Evolutionary conservation across 768 basidiomycete species (phyloP), one percentile per base, ranked within the genome.

Genomic region (Nidula microcarpa): DNA sequence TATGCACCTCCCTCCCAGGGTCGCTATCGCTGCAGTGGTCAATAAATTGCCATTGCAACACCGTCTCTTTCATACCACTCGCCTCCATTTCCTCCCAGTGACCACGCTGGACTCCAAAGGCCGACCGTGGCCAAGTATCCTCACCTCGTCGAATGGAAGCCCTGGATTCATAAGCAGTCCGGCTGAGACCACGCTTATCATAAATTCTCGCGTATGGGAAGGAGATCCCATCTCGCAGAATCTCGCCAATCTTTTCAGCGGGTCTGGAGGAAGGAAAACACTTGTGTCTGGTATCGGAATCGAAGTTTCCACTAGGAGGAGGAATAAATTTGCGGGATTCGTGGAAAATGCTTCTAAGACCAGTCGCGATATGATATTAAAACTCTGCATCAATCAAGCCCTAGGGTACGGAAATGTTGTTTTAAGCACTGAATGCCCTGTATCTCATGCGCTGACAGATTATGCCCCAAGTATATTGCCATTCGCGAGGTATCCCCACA

Each of bases 401-500:
- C 62, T 85, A 33, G 84, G 84, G 84, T 84, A 56, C 45, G 77
- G 72, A 3, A 13, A 33, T 52, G 43, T 18, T n/a, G 39, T 18
- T 5, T 11, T 33, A 32, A 18, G 17, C 23, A 33, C 33, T 43
- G 37, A 10, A n/a, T 16, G 6, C 47, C 6, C 14, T 16, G 16
- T n/a, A 6, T n/a, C n/a, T 6, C 11, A 49, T 44, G 16, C 18
- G 0, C 7, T 33, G n/a, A n/a, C 45, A 86, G 86, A 44, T 85
- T 85, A 52, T 87, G 84, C 60, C 86, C 85, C 8, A 87, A 87
- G 58, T 87, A 87, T 54, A 87, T 86, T 60, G 83, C 76, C 48
- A 62, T 78, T 36, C 78, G 83, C 9, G 73, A 82, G 9, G 66
- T 87, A 6, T 60, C 68, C n/a, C 69, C 82, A 1, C 64, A 74